Evolutionary conservation across 495 filamentous ascomycete genomes (phyloP).

Genomic region (Penicillium waksmanii): DNA sequence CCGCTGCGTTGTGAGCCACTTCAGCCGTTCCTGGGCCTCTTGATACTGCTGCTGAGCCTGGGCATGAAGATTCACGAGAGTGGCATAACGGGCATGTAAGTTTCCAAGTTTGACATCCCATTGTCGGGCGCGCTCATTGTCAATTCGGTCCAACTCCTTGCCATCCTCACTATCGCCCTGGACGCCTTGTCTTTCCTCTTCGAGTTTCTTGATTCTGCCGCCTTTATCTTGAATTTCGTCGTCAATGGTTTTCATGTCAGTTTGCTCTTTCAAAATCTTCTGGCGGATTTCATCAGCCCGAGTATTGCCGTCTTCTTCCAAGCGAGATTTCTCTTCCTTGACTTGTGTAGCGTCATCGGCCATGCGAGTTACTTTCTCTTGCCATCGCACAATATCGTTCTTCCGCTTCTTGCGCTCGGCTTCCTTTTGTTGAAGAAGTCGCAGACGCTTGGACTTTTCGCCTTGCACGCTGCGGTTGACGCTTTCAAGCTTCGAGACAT

Average conservation of each 20-base stretch:
- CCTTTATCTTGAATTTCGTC: conserved; percentile 66
- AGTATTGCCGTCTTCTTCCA: conserved; percentile 48
- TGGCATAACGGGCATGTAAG: conserved; percentile 56
- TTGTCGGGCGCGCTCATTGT: conserved; percentile 59
- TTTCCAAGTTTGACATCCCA: conserved; percentile 55
- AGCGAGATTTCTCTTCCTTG: conserved; percentile 47
- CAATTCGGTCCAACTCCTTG: conserved; percentile 52
- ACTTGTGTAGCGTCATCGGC: conserved; percentile 49
- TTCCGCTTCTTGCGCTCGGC: conserved; percentile 63
- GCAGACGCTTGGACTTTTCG: conserved; percentile 76
- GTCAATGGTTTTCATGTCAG: conserved; percentile 59
- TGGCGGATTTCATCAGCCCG: conserved; percentile 54
- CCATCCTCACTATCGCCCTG: conserved; percentile 55
- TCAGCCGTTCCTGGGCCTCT: conserved; percentile 55
- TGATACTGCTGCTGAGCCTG: conserved; percentile 56
- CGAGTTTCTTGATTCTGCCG: conserved; percentile 63
- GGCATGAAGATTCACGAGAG: conserved; percentile 50
- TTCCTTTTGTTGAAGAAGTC: conserved; percentile 63
- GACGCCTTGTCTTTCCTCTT: conserved; percentile 57
- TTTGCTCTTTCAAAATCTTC: conserved; percentile 55
- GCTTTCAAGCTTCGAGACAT: conserved; percentile 79
- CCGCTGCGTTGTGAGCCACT: conserved; percentile 52
- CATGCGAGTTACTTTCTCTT: conserved; percentile 56
- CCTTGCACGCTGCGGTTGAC: conserved; percentile 83
- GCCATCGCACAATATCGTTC: conserved; percentile 63